phyloP scores from a whole-genome alignment of 495 filamentous ascomycete genomes.

The Aspergillus avenaceus region DNA sequence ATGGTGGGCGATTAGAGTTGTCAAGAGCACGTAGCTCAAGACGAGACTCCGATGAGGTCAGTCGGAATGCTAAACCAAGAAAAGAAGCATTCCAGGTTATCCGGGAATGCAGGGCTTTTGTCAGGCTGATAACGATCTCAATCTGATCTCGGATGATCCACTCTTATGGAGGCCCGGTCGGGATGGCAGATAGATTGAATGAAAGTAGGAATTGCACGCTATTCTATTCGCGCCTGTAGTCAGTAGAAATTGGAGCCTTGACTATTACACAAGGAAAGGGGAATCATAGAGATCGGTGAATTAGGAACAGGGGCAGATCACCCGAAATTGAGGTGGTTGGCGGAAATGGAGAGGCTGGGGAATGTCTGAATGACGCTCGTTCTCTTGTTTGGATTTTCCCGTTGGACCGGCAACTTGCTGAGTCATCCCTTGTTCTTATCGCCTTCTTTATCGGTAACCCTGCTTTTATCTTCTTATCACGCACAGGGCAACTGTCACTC shows the following conservation, averaged over 20 bases:
- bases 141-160: background rate
- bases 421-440: conserved; percentile 15
- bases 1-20: conserved; percentile 24
- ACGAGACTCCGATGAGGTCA: conserved; percentile 21
- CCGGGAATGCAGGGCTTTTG: background rate
- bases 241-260: background rate
- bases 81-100: background rate
- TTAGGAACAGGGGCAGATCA: conserved; percentile 2
- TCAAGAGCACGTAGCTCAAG: conserved; percentile 40
- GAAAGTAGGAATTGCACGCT: too few species aligned
- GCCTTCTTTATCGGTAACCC: background rate
- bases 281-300: background rate
- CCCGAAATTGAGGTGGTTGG: conserved; percentile 41
- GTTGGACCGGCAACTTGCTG: conserved; percentile 31
- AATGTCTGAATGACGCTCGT: conserved; percentile 16
- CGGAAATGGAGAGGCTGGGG: conserved; percentile 36
- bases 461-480: background rate
- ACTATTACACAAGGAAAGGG: background rate
- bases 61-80: background rate
- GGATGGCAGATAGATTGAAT: conserved; percentile 2
- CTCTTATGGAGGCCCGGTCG: background rate
- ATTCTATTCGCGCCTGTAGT: background rate
- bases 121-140: background rate
- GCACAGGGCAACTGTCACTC: conserved; percentile 1
- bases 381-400: conserved; percentile 20